A percentile compares a stretch with the other conserved stretches of the same genome.
phyloP scores from a whole-genome alignment of 2,329 filamentous ascomycete species.

The Calonectria hawksworthii region DNA sequence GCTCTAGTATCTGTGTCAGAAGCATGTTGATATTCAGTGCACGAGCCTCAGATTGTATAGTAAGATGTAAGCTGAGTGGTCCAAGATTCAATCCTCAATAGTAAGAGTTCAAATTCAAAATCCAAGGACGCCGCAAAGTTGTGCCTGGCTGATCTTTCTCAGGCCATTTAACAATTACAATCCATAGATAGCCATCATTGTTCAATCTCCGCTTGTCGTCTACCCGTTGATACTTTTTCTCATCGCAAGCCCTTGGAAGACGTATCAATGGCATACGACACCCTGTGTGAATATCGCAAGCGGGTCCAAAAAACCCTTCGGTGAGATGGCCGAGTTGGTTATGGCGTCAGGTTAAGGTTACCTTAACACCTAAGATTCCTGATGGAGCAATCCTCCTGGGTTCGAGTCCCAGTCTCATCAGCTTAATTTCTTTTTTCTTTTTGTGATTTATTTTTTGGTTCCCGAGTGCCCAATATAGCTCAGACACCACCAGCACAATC shows the following conservation, averaged over 20 bases:
- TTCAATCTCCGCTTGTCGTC: background rate
- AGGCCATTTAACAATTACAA: background rate
- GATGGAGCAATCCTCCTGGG: background rate
- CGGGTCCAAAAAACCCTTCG: background rate
- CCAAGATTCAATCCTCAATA: background rate
- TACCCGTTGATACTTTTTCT: too few species aligned
- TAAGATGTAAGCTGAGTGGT: background rate
- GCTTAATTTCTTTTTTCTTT: background rate
- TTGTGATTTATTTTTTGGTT: background rate
- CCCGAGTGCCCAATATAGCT: background rate
- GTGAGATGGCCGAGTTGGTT: background rate
- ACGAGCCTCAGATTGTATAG: background rate
- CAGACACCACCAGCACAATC: background rate
- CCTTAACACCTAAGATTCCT: background rate
- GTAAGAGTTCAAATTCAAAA: background rate
- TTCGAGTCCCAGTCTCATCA: background rate
- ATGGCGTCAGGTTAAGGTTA: background rate
- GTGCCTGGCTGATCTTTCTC: background rate
- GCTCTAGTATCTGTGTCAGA: too few species aligned
- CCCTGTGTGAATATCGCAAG: background rate
- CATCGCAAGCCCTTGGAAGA: background rate
- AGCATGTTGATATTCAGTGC: too few species aligned
- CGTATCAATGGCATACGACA: background rate
- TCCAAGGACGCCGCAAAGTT: background rate
- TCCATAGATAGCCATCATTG: background rate